Evolutionary conservation across 495 filamentous ascomycete genomes (phyloP).

Genomic region (Talaromyces trachyspermus): DNA sequence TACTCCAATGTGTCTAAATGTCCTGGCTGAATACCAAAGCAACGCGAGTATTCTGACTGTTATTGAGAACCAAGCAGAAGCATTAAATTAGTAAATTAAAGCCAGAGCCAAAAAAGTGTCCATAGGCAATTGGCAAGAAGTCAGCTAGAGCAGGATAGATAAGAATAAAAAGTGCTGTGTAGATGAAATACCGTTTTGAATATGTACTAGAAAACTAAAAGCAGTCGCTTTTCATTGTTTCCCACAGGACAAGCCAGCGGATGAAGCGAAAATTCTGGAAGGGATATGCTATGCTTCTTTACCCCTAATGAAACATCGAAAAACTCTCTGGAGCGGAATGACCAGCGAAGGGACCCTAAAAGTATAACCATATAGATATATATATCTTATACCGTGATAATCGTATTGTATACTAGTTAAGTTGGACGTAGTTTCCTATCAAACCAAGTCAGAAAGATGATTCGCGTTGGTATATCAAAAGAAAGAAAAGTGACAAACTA

Average conservation of each 20-base stretch:
- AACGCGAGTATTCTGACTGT: too few species aligned
- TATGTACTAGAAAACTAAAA: conserved; percentile 2
- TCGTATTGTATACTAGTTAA: conserved; percentile 38
- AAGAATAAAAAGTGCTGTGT: not conserved
- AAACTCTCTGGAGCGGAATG: not conserved
- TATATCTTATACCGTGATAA: not conserved
- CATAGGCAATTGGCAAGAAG: not conserved
- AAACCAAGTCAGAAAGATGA: conserved; percentile 2
- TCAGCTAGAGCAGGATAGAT: not conserved
- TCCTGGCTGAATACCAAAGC: too few species aligned
- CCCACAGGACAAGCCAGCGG: not conserved
- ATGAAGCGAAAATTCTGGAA: not conserved
- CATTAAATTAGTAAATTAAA: too few species aligned
- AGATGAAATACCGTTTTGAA: conserved; percentile 3
- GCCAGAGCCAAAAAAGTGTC: too few species aligned
- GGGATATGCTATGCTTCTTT: not conserved
- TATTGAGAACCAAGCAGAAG: too few species aligned
- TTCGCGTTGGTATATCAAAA: conserved; percentile 8
- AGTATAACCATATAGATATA: not conserved
- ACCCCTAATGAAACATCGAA: not conserved
- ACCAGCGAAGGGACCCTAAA: too few species aligned
- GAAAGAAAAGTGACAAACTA: conserved; percentile 24
- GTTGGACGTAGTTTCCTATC: conserved; percentile 39
- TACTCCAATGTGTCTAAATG: too few species aligned
- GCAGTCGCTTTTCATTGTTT: not conserved